A percentile compares a stretch with the other conserved stretches of the same genome.
phyloP scores from a whole-genome alignment of 2,329 filamentous ascomycete genomes.

The Epichloe uncinata region DNA sequence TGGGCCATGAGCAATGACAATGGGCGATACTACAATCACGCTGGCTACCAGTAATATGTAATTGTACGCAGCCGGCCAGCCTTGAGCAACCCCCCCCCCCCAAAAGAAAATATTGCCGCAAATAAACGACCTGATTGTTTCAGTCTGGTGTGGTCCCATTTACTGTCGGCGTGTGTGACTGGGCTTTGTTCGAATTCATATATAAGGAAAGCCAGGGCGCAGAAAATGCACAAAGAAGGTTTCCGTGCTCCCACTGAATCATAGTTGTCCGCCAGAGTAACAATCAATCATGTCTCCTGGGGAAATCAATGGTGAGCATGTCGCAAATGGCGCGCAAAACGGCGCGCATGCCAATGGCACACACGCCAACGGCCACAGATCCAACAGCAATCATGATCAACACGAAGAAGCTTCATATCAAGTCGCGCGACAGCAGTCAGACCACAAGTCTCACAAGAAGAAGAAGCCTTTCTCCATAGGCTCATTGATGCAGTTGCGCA shows the following conservation, averaged over 20 bases:
- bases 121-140: not conserved
- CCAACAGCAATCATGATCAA: constrained; percentile 5
- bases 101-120: not conserved
- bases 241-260: not conserved
- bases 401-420: not conserved
- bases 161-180: not conserved
- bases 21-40: not conserved
- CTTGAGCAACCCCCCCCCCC: no score
- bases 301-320: not conserved
- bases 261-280: not conserved
- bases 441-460: constrained; percentile 3
- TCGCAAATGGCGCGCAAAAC: constrained; percentile 8
- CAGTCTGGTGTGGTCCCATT: not conserved
- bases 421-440: not conserved
- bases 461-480: constrained; percentile 6
- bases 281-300: constrained; percentile 1
- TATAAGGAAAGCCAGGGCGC: not conserved
- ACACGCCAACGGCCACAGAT: constrained; percentile 4
- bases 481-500: constrained; percentile 20
- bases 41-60: not conserved
- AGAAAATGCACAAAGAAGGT: not conserved
- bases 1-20: not conserved
- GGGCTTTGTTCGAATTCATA: not conserved
- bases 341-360: constrained; percentile 11
- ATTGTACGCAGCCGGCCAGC: not conserved